Base-by-base conservation (phyloP, 2,329 filamentous ascomycete species). In the Alternaria brassicicola region DNA sequence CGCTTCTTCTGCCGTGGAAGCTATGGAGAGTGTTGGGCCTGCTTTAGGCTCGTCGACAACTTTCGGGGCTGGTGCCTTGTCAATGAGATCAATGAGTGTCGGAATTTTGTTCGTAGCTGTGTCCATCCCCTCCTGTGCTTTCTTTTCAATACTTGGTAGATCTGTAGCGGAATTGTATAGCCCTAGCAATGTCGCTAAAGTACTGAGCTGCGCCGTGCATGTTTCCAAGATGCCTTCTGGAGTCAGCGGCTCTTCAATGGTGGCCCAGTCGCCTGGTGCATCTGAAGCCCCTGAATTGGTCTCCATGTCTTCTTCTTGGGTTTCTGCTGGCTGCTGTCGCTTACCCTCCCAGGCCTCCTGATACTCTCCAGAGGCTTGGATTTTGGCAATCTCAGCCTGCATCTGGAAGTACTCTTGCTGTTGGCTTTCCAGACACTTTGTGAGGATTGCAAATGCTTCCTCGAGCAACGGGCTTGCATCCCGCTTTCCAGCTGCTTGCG, bases 161-260 rank as follows among this genome's bases (percentile, higher is more conserved):
- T 82, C 66, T 80, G 73, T 52, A 21, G 73, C 53, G 17, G 79
- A 38, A 76, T 83, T 57, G 78, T 85, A 70, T 81, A 82, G 46
- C 77, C 84, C 65, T 79, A 86, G 49, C 2, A 83, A 72, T 0
- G 76, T 78, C 0, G 78, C 79, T n/a, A 83, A 63, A 13, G 79
- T 76, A 4, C 70, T 74, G 0, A 91, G 74, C 62, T 89, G 86
- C 4, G 88, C 87, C 30, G 89, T 80, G 13, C 87, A 82, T 0
- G 88, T 91, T 60, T 92, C 89, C 1, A 91, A 78, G 6, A 92
- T 82, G 1, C 86, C 86, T 46, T 83, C 81, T 25, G 85, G 83
- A 2, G 88, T 89, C 25, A 90, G 79, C 0, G 88, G 86, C 62
- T 89, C 87, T 52, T 89, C 81, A n/a, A 92, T 82, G 3, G 82